These are phyloP conservation scores for Coemansia sp. DNA, from an alignment of 192 early-diverging fungal species.

Conservation along the genomic window DNA sequence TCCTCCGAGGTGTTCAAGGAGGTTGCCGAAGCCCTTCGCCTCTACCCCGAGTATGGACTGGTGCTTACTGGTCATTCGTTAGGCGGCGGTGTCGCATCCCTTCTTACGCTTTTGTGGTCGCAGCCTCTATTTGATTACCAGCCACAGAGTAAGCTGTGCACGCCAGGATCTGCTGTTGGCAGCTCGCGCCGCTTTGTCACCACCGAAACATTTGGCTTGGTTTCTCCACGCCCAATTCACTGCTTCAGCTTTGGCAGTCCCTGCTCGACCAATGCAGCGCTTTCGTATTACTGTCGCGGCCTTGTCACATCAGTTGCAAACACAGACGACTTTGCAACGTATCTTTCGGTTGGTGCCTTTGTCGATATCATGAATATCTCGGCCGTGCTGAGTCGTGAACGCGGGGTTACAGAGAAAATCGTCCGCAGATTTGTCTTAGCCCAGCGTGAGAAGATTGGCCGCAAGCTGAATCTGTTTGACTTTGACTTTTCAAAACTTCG, in stretches of 20 bases:
- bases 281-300: constrained; percentile 67
- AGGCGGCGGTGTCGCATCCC: constrained; percentile 80
- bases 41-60: constrained; percentile 75
- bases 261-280: constrained; percentile 63
- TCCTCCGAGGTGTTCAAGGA: constrained; percentile 68
- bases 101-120: constrained; percentile 76
- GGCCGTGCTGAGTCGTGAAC: constrained; percentile 57
- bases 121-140: constrained; percentile 31
- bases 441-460: constrained; percentile 31
- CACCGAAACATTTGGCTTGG: constrained; percentile 60
- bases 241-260: constrained; percentile 87
- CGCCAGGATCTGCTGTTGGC: constrained; percentile 34
- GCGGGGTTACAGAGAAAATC: constrained; percentile 64
- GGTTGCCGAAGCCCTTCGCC: constrained; percentile 65
- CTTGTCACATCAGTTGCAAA: constrained; percentile 82
- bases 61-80: constrained; percentile 86
- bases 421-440: constrained; percentile 57
- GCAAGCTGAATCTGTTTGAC: constrained; percentile 33
- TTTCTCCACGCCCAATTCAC: constrained; percentile 70
- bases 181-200: constrained; percentile 61
- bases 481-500: constrained; percentile 47
- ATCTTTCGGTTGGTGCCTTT: constrained; percentile 70
- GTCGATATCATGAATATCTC: constrained; percentile 76
- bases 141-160: constrained; percentile 2
- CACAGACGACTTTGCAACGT: constrained; percentile 74